Base-by-base conservation (phyloP, 2,329 filamentous ascomycete species). In the Cladosporium sphaerospermum region DNA sequence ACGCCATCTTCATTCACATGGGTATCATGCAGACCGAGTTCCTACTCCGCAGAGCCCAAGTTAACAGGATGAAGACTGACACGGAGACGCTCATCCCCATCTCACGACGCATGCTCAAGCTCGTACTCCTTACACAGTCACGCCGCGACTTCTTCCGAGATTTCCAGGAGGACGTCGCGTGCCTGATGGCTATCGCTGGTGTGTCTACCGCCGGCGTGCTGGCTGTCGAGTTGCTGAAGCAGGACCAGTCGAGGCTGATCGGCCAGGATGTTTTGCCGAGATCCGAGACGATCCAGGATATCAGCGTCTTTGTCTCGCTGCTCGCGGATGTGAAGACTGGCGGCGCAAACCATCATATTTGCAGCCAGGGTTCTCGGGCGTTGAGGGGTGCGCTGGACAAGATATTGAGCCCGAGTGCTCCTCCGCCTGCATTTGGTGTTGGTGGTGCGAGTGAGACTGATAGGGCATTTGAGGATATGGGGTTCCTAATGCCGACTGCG, bases 1-100 rank as follows among this genome's bases (percentile, higher is more conserved):
- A 77, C 48, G 68, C 69, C 4, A 68, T 76, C 2, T 71, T 78
- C 11, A 60, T 66, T 3, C 63, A 67, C 40, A 55, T 59, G 1
- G 64, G 64, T 2, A 74, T 79, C 43, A 64, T 82, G 0, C 76
- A 82, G 40, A 83, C 82, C 37, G 68, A 79, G 2, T 83, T 85
- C 54, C 74, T 84, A 9, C 67, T 83, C 5, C 78, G 84, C 53
- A 71, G 82, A 13, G 71, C 83, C 0, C 65, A 84, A 8, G 69
- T 78, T 18, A 79, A 77, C 14, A 68, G 70, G 41, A 62, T 65
- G 3, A 64, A 64, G 13, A 53, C 56, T 0, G 64, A 65, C 18
- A 62, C 67, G 1, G 64, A 64, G 18, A 64, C 67, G 11, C 60
- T 75, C 1, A 66, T 75, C 3, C 63, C 64, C 1, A 64, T 71